Evolutionary conservation across 148 eudicot species (phyloP), one percentile per base, ranked within the genome.

Genomic region (Rhododendron henanense): DNA sequence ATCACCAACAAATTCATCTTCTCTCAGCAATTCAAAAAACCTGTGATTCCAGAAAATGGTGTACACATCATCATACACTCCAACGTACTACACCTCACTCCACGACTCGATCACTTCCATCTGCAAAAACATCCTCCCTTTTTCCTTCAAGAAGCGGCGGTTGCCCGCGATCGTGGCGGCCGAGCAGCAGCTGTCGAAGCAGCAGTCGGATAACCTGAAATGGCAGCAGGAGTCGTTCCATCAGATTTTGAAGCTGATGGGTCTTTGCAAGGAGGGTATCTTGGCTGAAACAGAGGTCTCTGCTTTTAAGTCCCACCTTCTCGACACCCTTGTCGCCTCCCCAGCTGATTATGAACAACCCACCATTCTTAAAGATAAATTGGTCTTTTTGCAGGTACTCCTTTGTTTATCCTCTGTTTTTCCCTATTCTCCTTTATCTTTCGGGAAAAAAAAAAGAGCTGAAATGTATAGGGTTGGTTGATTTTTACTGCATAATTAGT

Each of bases 181-280:
- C 0, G 99, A 96, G 87, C 92, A 87, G 61, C 91, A 88, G 89
- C 90, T 91, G 3, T 91, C 94, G 14, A 92, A 95, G 86, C 94
- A 89, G 84, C 98, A 97, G 53, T 90, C 96, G 7, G 99, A 95
- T 84, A 92, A 93, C 71, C 90, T 97, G 50, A 97, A 97, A 83
- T 97, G 99, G 98, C 99, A 97, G 90, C 99, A 97, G 44, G 94
- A 94, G 5, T 93, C 94, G 2, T 97, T 90, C 88, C 99, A 97
- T 78, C 95, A 93, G 83, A 95, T 97, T 73, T 91, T 93, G 6
- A 97, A 95, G 76, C 86, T 97, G 87, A 97, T 93, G 90, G 99
- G 98, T 69, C 93, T 97, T 78, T 91, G 85, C 44, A 92, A 92
- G 79, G 98, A 97, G 84, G 98, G 99, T 0, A 92, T 97, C 13